Evolutionary conservation across 228 moss, liverwort and hornwort genomes (phyloP).

Genomic region (Sphagnum magellanicum): DNA sequence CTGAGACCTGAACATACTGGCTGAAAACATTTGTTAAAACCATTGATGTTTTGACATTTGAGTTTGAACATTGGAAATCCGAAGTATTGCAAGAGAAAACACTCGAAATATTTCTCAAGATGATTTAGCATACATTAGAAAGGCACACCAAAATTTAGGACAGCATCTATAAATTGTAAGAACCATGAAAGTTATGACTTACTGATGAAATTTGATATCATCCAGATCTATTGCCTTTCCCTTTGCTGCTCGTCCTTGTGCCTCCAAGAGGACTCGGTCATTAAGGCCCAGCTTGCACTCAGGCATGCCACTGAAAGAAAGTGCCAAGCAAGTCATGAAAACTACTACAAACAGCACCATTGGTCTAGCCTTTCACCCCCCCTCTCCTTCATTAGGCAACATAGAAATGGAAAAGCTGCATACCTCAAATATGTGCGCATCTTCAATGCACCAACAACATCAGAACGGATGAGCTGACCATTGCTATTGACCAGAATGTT

Average conservation of each 20-base stretch:
- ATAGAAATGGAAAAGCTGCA: background rate
- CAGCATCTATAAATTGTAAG: no score
- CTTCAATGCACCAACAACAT: constrained; percentile 98
- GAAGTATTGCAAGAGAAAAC: no score
- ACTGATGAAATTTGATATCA: constrained; percentile 76
- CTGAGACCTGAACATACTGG: no score
- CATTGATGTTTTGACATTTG: no score
- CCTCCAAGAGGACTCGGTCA: constrained; percentile 68
- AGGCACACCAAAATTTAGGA: no score
- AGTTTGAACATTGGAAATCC: no score
- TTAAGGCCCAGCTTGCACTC: constrained; percentile 74
- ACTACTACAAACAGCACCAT: background rate
- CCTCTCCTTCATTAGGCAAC: no score
- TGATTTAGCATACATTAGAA: no score
- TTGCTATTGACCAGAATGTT: constrained; percentile 99
- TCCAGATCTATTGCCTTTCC: constrained; percentile 76
- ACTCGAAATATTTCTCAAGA: no score
- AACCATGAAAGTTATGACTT: constrained; percentile 4
- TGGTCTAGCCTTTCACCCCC: no score
- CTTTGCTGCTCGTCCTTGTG: constrained; percentile 67
- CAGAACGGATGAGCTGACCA: constrained; percentile 96
- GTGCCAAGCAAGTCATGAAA: constrained; percentile 3
- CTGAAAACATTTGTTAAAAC: no score
- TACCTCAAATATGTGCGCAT: constrained; percentile 98
- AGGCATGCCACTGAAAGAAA: constrained; percentile 56